Evolutionary conservation across 345 rosid species (phyloP).

Genomic region (Clausena lansium): DNA sequence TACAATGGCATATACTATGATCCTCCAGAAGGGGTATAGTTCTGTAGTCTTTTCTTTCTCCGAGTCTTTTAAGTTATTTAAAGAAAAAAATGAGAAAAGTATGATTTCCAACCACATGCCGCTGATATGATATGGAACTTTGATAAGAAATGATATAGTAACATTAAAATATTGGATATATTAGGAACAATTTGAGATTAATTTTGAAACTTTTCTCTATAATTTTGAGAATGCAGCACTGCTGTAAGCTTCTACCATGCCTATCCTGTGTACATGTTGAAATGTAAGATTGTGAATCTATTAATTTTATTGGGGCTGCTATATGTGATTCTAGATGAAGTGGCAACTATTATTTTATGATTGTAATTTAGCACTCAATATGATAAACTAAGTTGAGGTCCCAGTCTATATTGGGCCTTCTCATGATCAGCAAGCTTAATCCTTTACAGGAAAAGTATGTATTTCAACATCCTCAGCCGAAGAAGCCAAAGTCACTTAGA

Average conservation of each 20-base stretch:
- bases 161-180: background rate
- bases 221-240: background rate
- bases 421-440: constrained; percentile 13
- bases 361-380: background rate
- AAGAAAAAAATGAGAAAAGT: background rate
- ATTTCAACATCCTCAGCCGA: constrained; percentile 84
- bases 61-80: background rate
- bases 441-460: constrained; percentile 70
- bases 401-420: background rate
- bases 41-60: constrained; percentile 7
- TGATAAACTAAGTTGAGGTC: background rate
- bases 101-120: constrained; percentile 4
- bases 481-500: constrained; percentile 80
- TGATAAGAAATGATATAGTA: background rate
- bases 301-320: background rate
- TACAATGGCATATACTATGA: constrained; percentile 94
- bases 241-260: background rate
- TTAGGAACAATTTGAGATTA: constrained; percentile 5
- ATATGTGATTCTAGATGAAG: background rate
- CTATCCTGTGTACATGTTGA: background rate
- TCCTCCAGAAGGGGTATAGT: constrained; percentile 81
- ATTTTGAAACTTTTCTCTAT: background rate
- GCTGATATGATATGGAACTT: constrained; percentile 5
- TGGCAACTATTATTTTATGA: background rate
- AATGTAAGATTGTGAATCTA: background rate